phyloP scores from a whole-genome alignment of 495 filamentous ascomycete species.

The Hypoxylon cercidicola region DNA sequence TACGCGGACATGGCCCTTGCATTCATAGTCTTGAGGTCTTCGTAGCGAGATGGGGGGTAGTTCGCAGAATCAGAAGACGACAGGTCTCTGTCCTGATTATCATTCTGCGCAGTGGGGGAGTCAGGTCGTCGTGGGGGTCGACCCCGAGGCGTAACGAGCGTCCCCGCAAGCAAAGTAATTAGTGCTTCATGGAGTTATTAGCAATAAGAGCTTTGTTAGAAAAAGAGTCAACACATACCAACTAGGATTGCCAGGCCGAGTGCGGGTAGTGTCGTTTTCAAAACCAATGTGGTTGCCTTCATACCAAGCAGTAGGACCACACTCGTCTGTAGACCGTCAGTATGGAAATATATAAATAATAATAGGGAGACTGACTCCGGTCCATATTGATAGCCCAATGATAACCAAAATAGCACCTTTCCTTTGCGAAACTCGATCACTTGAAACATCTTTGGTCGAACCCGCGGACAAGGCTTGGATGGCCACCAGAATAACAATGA shows the following conservation, averaged over 20 bases:
- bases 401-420: constrained; percentile 54
- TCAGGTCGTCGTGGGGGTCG: constrained; percentile 39
- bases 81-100: constrained; percentile 47
- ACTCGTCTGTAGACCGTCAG: constrained; percentile 55
- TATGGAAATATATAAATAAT: constrained; percentile 2
- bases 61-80: constrained; percentile 55
- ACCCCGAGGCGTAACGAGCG: constrained; percentile 41
- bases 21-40: constrained; percentile 57
- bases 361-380: constrained; percentile 49
- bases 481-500: constrained; percentile 55
- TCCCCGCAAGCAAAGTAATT: constrained; percentile 46
- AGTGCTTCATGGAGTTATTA: constrained; percentile 43
- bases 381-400: constrained; percentile 60
- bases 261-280: constrained; percentile 61
- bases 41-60: constrained; percentile 56
- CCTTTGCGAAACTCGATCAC: constrained; percentile 37
- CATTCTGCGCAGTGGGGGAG: constrained; percentile 37
- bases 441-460: constrained; percentile 31
- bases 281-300: constrained; percentile 49
- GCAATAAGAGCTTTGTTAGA: constrained; percentile 12
- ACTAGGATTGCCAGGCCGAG: constrained; percentile 60
- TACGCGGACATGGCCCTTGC: constrained; percentile 51
- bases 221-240: constrained; percentile 47
- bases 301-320: constrained; percentile 60
- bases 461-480: constrained; percentile 50